phyloP scores from a whole-genome alignment of 1,284 basidiomycete species.

The Marasmius tenuissimus region DNA sequence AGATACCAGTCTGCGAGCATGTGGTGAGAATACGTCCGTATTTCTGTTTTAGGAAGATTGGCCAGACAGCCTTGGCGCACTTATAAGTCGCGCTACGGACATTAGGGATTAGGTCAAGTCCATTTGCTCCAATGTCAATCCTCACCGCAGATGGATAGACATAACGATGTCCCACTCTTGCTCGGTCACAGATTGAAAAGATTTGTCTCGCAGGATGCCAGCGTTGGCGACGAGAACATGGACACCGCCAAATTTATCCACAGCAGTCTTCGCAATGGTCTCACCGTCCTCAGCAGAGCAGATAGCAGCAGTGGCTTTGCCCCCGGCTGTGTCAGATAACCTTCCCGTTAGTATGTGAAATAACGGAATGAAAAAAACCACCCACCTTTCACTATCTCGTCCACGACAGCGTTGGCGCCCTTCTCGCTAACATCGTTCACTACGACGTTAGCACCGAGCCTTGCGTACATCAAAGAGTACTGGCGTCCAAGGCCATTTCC shows the following conservation, averaged over 20 bases:
- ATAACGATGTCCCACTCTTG: slow-evolving; percentile 95
- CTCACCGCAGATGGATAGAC: slow-evolving; percentile 75
- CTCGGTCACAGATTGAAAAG: slow-evolving; percentile 87
- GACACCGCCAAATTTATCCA: slow-evolving; percentile 87
- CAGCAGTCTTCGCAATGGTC: slow-evolving; percentile 82
- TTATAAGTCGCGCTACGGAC: slow-evolving; percentile 24
- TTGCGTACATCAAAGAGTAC: slow-evolving; percentile 90
- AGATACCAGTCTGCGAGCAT: slow-evolving; percentile 90
- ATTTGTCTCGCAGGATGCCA: slow-evolving; percentile 91
- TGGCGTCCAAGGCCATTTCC: slow-evolving; percentile 91
- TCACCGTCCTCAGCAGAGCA: slow-evolving; percentile 94
- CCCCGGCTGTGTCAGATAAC: slow-evolving; percentile 60
- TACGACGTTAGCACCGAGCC: slow-evolving; percentile 93
- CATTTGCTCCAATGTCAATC: not conserved
- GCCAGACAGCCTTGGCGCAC: slow-evolving; percentile 96
- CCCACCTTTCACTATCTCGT: slow-evolving; percentile 80
- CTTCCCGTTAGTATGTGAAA: slow-evolving; percentile 2
- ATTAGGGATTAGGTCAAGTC: too few relatives aligned
- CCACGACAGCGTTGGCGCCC: slow-evolving; percentile 81
- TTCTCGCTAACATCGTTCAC: slow-evolving; percentile 95
- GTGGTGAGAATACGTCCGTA: slow-evolving; percentile 97
- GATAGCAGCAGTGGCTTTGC: slow-evolving; percentile 83
- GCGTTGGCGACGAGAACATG: slow-evolving; percentile 95
- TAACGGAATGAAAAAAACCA: not conserved
- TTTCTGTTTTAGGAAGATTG: slow-evolving; percentile 95